Evolutionary conservation across 108 stramenopile genomes (phyloP).

Genomic region (Epipyxis sp.): DNA sequence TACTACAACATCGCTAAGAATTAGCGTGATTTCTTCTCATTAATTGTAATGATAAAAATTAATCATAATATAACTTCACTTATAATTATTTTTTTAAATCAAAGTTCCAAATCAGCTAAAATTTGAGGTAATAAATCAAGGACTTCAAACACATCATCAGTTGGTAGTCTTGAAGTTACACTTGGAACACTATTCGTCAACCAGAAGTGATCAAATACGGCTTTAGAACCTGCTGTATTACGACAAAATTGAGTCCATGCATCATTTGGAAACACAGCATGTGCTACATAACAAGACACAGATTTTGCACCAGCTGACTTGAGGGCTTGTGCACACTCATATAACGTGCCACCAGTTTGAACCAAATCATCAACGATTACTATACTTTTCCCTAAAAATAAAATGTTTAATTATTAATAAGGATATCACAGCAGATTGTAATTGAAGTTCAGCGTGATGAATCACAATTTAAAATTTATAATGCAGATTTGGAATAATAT

Average conservation of each 20-base stretch:
- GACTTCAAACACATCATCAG: slow-evolving; percentile 70
- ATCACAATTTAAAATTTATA: too few relatives aligned
- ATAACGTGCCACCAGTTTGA: slow-evolving; percentile 82
- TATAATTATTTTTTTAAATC: too few relatives aligned
- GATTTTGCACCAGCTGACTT: slow-evolving; percentile 66
- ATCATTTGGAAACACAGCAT: slow-evolving; percentile 76
- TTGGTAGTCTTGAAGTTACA: slow-evolving; percentile 63
- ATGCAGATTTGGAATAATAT: too few relatives aligned
- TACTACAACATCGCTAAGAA: too few relatives aligned
- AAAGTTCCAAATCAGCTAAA: slow-evolving; percentile 72
- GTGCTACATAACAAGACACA: slow-evolving; percentile 73
- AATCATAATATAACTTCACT: too few relatives aligned
- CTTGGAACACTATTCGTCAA: slow-evolving; percentile 78
- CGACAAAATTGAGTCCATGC: slow-evolving; percentile 69
- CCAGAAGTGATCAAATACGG: slow-evolving; percentile 77
- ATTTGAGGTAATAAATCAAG: slow-evolving; percentile 69
- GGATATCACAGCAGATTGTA: too few relatives aligned
- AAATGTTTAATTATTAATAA: too few relatives aligned
- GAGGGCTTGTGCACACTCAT: slow-evolving; percentile 69
- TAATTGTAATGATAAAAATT: too few relatives aligned
- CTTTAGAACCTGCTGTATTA: slow-evolving; percentile 62
- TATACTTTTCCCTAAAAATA: slow-evolving; percentile 45
- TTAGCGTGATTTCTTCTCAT: too few relatives aligned
- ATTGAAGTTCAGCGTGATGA: too few relatives aligned
- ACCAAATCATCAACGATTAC: slow-evolving; percentile 84